Evolutionary conservation across 2,329 filamentous ascomycete species (phyloP).

Genomic region (Penicillium capsulatum): DNA sequence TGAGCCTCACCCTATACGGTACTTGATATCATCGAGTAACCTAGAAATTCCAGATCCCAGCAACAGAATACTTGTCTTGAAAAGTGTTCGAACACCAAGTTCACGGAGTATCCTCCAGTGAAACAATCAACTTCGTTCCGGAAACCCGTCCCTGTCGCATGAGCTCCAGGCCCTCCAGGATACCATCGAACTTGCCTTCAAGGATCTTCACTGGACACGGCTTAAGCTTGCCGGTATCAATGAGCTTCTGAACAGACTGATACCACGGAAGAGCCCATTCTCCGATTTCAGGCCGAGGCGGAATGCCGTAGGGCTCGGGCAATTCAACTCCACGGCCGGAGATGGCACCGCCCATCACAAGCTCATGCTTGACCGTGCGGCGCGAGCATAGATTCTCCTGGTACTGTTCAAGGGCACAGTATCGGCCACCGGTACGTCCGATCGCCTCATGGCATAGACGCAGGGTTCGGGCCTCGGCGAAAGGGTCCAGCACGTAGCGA

Average conservation of each 20-base stretch:
- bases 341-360: conserved; percentile 24
- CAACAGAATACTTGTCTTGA: too few species aligned
- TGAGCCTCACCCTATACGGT: too few species aligned
- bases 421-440: conserved; percentile 20
- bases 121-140: conserved; percentile 20
- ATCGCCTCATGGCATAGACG: conserved; percentile 20
- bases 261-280: conserved; percentile 21
- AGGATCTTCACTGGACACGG: conserved; percentile 12
- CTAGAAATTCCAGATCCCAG: too few species aligned
- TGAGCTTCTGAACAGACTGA: conserved; percentile 9
- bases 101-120: neutral
- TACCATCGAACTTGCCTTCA: conserved; percentile 14
- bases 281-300: conserved; percentile 17
- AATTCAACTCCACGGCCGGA: conserved; percentile 20
- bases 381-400: conserved; percentile 16
- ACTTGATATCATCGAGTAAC: too few species aligned
- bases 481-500: conserved; percentile 21
- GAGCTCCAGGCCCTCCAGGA: conserved; percentile 15
- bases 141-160: conserved; percentile 18
- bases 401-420: conserved; percentile 24
- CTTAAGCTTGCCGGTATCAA: conserved; percentile 12
- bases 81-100: neutral
- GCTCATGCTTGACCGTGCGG: conserved; percentile 20
- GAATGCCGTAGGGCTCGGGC: conserved; percentile 21
- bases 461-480: conserved; percentile 19